These are phyloP conservation scores for Leccinum ochraceum DNA, from an alignment of 768 basidiomycete species.

Conservation along the genomic window DNA sequence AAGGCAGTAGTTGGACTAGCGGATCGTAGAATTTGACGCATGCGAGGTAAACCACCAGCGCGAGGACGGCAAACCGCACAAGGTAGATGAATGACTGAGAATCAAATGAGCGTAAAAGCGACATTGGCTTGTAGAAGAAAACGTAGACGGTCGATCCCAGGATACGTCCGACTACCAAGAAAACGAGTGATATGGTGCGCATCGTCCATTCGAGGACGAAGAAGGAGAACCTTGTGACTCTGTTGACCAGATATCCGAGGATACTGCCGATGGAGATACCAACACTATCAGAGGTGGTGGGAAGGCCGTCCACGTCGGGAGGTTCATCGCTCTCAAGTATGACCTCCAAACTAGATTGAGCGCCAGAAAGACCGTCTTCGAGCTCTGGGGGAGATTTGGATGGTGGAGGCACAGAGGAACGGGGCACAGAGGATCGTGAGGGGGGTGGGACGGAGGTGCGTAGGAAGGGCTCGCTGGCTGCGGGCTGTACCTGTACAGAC, in stretches of 20 bases:
- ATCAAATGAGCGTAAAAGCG: conserved; percentile 38
- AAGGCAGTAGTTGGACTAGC: conserved; percentile 35
- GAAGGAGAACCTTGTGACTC: conserved; percentile 31
- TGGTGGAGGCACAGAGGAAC: conserved; percentile 45
- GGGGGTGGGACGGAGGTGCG: conserved; percentile 41
- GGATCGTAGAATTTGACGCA: conserved; percentile 47
- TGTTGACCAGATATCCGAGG: conserved; percentile 46
- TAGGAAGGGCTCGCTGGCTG: conserved; percentile 35
- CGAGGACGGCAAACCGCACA: conserved; percentile 45
- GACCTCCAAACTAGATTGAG: conserved; percentile 56
- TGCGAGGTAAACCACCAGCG: conserved; percentile 42
- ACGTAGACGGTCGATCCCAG: conserved; percentile 52
- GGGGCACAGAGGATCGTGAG: conserved; percentile 37
- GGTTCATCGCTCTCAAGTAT: conserved; percentile 69
- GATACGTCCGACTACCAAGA: conserved; percentile 47
- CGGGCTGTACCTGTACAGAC: conserved; percentile 34
- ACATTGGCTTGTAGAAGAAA: conserved; percentile 48
- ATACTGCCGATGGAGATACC: conserved; percentile 48
- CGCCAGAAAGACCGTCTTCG: conserved; percentile 35
- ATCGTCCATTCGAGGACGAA: conserved; percentile 27
- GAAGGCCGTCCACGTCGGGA: conserved; percentile 28
- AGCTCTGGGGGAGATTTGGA: conserved; percentile 17
- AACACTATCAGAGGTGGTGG: conserved; percentile 24
- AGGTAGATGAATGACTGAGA: conserved; percentile 35
- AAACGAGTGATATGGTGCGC: conserved; percentile 33